phyloP scores from a whole-genome alignment of 23 red algal species.

The Rhodosorus marinus region DNA sequence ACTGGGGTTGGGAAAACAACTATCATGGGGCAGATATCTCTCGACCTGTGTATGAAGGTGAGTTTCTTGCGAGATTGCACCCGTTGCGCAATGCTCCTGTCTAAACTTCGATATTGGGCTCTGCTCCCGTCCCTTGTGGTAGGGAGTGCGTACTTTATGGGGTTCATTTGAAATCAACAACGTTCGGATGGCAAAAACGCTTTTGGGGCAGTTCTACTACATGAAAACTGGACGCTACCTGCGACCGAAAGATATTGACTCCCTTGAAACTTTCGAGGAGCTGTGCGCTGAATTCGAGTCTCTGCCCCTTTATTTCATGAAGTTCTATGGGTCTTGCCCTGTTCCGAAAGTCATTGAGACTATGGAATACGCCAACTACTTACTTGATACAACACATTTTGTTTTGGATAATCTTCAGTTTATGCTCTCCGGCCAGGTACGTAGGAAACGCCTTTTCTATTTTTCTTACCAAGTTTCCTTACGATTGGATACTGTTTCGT shows the following conservation, averaged over 20 bases:
- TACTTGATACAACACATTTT: slow-evolving; percentile 45
- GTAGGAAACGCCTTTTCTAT: slow-evolving; percentile 9
- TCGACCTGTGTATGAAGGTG: slow-evolving; percentile 75
- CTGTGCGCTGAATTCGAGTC: slow-evolving; percentile 36
- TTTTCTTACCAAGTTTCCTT: background rate
- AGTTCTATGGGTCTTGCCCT: slow-evolving; percentile 42
- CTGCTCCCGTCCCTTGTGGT: too few species aligned
- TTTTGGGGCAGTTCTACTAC: slow-evolving; percentile 29
- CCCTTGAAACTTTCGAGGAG: slow-evolving; percentile 19
- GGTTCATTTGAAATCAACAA: slow-evolving; percentile 81
- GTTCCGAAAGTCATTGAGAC: slow-evolving; percentile 50
- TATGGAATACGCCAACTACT: slow-evolving; percentile 87
- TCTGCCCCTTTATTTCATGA: slow-evolving; percentile 81
- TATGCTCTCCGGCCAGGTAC: too few species aligned
- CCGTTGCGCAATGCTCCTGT: too few species aligned
- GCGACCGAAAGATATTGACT: too few species aligned
- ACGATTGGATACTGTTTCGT: background rate
- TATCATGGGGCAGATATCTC: slow-evolving; percentile 52
- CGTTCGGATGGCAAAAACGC: slow-evolving; percentile 20
- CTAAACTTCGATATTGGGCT: too few species aligned
- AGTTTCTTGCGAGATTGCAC: too few species aligned
- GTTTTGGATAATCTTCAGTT: slow-evolving; percentile 95
- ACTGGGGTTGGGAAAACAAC: slow-evolving; percentile 94
- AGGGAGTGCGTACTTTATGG: slow-evolving; percentile 79
- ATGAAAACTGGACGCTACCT: slow-evolving; percentile 5